Percentiles rank a stretch among this genome's conserved stretches.
Conservation (phyloP, 78 protist genomes). For the Blattamonas nauphoetae region DNA sequence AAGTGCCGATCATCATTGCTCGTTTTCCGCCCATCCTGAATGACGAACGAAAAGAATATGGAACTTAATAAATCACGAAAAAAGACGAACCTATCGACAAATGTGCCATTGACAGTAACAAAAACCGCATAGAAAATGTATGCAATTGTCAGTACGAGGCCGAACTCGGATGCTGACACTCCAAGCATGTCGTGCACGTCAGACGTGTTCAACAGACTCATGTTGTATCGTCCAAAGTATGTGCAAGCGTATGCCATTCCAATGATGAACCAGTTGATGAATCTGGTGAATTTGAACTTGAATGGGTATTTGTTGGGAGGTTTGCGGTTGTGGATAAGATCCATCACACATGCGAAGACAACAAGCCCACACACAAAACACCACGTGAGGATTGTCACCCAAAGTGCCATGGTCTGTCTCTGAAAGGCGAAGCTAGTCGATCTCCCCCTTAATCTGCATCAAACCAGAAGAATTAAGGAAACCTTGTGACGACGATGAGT, state of each 20-base stretch:
- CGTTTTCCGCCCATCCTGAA: not conserved
- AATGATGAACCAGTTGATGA: slow-evolving; percentile 15
- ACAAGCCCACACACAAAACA: no score
- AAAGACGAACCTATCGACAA: slow-evolving; percentile 10
- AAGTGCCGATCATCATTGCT: slow-evolving; percentile 3
- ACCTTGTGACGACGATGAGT: no score
- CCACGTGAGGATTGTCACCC: no score
- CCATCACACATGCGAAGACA: slow-evolving; percentile 2
- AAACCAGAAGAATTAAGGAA: no score
- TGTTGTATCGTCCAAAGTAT: slow-evolving; percentile 17
- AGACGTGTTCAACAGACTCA: not conserved
- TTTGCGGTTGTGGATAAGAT: slow-evolving; percentile 6
- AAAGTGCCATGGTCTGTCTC: no score
- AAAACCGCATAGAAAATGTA: slow-evolving; percentile 4
- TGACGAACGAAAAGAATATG: not conserved
- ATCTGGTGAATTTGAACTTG: not conserved
- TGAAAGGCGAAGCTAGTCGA: no score
- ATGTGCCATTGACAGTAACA: slow-evolving; percentile 19
- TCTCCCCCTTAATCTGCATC: no score
- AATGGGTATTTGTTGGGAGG: not conserved
- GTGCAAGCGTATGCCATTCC: slow-evolving; percentile 26
- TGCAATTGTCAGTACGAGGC: slow-evolving; percentile 9
- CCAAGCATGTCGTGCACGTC: not conserved
- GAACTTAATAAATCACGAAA: not conserved
- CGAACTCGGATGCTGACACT: not conserved